Percentiles rank a stretch among this genome's conserved stretches.
Evolutionary conservation across 2,329 filamentous ascomycete genomes (phyloP).

Genomic region (Arachnopeziza araneosa): DNA sequence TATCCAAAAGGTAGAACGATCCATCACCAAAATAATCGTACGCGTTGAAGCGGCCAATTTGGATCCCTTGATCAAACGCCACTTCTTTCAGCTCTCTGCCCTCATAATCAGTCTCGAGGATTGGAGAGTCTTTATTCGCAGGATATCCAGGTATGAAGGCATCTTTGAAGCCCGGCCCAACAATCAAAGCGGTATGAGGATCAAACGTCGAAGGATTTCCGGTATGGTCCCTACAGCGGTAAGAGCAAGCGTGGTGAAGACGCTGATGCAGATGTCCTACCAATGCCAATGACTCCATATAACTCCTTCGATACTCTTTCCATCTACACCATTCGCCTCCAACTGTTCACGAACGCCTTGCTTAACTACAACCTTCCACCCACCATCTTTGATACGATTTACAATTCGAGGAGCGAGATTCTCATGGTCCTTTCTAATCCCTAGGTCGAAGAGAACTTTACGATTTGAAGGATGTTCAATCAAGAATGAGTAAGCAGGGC

Average conservation of each 20-base stretch:
- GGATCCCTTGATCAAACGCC: slow-evolving; percentile 30
- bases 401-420: slow-evolving; percentile 32
- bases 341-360: slow-evolving; percentile 39
- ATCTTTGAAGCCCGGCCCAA: slow-evolving; percentile 42
- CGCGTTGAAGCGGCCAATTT: slow-evolving; percentile 42
- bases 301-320: slow-evolving; percentile 31
- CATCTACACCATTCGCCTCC: slow-evolving; percentile 33
- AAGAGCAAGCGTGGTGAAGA: too few species aligned
- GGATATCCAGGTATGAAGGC: slow-evolving; percentile 41
- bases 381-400: slow-evolving; percentile 28
- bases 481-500: slow-evolving; percentile 41
- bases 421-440: slow-evolving; percentile 38
- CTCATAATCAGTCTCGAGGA: slow-evolving; percentile 37
- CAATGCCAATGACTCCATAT: slow-evolving; percentile 35
- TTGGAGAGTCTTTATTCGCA: slow-evolving; percentile 32
- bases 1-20: slow-evolving; percentile 46
- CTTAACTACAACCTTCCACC: slow-evolving; percentile 35
- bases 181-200: slow-evolving; percentile 36
- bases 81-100: slow-evolving; percentile 33
- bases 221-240: slow-evolving; percentile 39
- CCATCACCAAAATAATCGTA: slow-evolving; percentile 52
- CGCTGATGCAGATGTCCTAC: too few species aligned
- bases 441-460: slow-evolving; percentile 34
- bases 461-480: slow-evolving; percentile 37
- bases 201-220: slow-evolving; percentile 41